A percentile compares a stretch with the other conserved stretches of the same genome.
phyloP scores from a whole-genome alignment of 2,329 filamentous ascomycete species.

The Scedosporium aurantiacum region DNA sequence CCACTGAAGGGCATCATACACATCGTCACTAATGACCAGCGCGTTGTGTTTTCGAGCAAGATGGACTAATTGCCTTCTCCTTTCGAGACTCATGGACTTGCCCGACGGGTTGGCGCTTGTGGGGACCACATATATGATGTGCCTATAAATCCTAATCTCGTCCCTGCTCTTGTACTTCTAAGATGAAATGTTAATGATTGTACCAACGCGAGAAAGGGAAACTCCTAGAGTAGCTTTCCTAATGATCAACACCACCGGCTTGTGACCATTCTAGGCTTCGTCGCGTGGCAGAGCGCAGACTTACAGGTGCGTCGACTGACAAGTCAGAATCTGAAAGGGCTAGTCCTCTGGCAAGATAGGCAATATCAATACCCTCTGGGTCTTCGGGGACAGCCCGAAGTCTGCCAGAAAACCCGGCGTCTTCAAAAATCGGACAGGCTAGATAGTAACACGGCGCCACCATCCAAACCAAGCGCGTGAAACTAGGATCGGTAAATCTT shows the following conservation, averaged over 20 bases:
- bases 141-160: constrained; percentile 60
- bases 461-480: constrained; percentile 69
- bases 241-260: too few species aligned
- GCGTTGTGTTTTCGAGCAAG: constrained; percentile 71
- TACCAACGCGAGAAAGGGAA: background rate
- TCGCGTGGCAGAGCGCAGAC: background rate
- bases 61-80: constrained; percentile 58
- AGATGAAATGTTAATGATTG: background rate
- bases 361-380: constrained; percentile 63
- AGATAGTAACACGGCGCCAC: constrained; percentile 75
- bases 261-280: too few species aligned
- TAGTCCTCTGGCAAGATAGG: constrained; percentile 28
- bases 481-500: constrained; percentile 68
- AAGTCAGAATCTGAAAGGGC: constrained; percentile 15
- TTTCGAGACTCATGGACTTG: constrained; percentile 62
- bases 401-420: constrained; percentile 59
- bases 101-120: constrained; percentile 84
- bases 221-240: too few species aligned
- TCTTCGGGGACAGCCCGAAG: constrained; percentile 66
- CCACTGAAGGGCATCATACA: constrained; percentile 91
- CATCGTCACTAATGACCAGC: constrained; percentile 79
- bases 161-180: background rate
- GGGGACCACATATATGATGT: constrained; percentile 81
- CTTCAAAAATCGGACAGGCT: constrained; percentile 76
- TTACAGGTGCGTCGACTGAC: background rate